Conservation (phyloP, 768 basidiomycete species). For the Tulasnella sp. region DNA sequence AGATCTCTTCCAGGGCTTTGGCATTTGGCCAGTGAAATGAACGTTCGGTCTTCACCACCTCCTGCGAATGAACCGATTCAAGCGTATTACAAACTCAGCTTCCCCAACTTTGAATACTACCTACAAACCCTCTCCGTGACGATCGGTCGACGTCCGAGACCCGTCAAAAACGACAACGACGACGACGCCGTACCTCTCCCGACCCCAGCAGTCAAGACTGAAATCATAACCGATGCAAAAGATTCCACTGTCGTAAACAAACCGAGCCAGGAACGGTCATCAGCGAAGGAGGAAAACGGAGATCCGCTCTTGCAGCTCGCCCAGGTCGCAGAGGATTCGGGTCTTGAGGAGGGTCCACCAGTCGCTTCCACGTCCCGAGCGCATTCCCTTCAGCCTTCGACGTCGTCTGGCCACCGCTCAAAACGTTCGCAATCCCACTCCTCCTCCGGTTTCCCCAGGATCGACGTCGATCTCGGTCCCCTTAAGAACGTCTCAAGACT, state of each 20-base stretch:
- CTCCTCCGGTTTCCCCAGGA: slow-evolving; percentile 12
- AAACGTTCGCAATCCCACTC: not conserved
- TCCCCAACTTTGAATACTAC: slow-evolving; percentile 92
- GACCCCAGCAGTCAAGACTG: not conserved
- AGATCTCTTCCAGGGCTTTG: not conserved
- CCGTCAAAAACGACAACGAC: not conserved
- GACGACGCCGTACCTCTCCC: not conserved
- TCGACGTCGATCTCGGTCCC: slow-evolving; percentile 72
- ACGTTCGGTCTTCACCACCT: not conserved
- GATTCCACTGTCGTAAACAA: not conserved
- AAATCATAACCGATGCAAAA: not conserved
- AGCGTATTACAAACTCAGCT: slow-evolving; percentile 89
- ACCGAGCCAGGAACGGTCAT: not conserved
- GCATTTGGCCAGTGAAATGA: not conserved
- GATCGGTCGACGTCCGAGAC: slow-evolving; percentile 71
- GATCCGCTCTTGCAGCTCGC: not conserved
- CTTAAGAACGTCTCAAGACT: slow-evolving; percentile 96
- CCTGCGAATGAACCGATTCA: slow-evolving; percentile 36
- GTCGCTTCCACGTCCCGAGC: not conserved
- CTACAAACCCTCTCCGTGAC: slow-evolving; percentile 90
- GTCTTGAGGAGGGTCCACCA: not conserved
- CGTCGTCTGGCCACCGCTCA: slow-evolving; percentile 2
- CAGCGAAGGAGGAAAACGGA: not conserved
- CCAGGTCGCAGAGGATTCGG: not conserved
- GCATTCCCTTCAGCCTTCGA: slow-evolving; percentile 6